Evolutionary conservation across 202 grass and related monocot species (phyloP), one percentile per base, ranked within the genome.

Genomic region (Schoenoplectus triqueter): DNA sequence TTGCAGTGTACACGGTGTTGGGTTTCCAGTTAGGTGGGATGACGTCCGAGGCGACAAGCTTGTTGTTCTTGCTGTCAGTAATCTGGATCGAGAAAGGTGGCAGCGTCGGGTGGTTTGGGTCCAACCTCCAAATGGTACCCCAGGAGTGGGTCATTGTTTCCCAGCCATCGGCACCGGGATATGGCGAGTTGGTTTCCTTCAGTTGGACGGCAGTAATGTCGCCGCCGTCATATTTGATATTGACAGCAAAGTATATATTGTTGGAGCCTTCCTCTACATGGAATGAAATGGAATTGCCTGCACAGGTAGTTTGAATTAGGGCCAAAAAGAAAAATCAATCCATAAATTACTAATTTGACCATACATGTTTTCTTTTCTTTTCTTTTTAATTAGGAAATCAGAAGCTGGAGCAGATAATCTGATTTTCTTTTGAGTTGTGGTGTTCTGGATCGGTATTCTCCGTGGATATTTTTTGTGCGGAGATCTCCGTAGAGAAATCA

Each of bases 1-100:
- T 41, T 79, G 75, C 54, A 2, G 75, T 62, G 72, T 97, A 97
- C 47, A 83, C 59, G 44, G 83, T 64, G 86, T 86, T 83, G 14
- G 88, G 87, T 13, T 39, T 57, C 94, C 94, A 97, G 73, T 93
- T 92, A 0, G 87, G 92, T 8, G 92, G 94, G 69, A 97, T 97
- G 80, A 92, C 88, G 20, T 94, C 52, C 20, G 66, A 47, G 41
- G 92, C 94, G 3, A 94, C 88, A 47, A 94, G 79, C 15, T 10
- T 85, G 88, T 49, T 83, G 76, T 85, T 85, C 42, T 88, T 88
- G 42, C 85, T 84, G 87, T 73, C 84, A 20, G 88, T 86, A 51
- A 92, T 86, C 76, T 88, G 88, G 65, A 97, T 69, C 0, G 94
- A 94, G 87, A 92, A 97, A 0, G 94, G 94, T 0, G 70, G 85